These are phyloP conservation scores for Spatholobus suberectus DNA, from an alignment of 306 rosid species.

Conservation along the genomic window DNA sequence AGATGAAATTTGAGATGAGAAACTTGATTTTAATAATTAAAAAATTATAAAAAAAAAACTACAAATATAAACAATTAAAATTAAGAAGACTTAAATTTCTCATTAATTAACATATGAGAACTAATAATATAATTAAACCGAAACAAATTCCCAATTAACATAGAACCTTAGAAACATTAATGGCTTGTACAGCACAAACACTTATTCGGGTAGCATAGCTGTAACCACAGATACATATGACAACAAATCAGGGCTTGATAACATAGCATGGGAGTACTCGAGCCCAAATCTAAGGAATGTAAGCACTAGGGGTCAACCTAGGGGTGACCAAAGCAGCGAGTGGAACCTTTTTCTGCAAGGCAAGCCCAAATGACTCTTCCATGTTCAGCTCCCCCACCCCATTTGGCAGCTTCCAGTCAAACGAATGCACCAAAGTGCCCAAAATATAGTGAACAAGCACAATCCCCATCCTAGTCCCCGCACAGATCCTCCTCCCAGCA, in stretches of 20 bases:
- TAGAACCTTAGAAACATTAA: too few species aligned
- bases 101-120: too few species aligned
- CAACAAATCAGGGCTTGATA: neutral
- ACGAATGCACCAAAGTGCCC: conserved; percentile 42
- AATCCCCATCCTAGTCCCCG: conserved; percentile 42
- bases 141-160: too few species aligned
- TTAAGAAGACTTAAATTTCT: too few species aligned
- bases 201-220: neutral
- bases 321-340: conserved; percentile 21
- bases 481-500: conserved; percentile 44
- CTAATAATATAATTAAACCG: too few species aligned
- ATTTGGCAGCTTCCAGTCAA: conserved; percentile 38
- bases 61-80: too few species aligned
- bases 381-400: conserved; percentile 33
- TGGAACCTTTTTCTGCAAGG: conserved; percentile 40
- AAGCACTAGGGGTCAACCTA: conserved; percentile 30
- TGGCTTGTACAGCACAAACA: too few species aligned
- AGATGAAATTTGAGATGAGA: too few species aligned
- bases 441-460: conserved; percentile 42
- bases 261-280: neutral
- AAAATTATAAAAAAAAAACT: too few species aligned
- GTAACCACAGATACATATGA: neutral
- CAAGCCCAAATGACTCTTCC: conserved; percentile 43
- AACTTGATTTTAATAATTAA: too few species aligned
- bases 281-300: neutral